phyloP scores from a whole-genome alignment of 495 filamentous ascomycete species.

The Astrocystis sublimbata region DNA sequence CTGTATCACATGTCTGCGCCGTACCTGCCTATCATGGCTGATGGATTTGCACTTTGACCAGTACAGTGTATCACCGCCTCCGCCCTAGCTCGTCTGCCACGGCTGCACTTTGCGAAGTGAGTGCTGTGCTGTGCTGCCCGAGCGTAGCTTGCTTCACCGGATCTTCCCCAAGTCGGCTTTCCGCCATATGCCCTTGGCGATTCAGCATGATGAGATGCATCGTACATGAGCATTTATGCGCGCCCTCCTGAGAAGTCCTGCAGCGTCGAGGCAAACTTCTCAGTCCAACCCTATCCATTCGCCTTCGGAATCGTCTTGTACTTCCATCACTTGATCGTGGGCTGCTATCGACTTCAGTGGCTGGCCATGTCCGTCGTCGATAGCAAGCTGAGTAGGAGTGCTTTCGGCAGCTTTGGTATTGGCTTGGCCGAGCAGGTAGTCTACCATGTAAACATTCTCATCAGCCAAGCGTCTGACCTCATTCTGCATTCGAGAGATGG shows the following conservation, averaged over 20 bases:
- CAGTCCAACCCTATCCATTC: constrained; percentile 60
- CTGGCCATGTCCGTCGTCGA: constrained; percentile 21
- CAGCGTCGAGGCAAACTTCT: not conserved
- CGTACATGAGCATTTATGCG: not conserved
- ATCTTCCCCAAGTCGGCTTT: not conserved
- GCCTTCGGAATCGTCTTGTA: constrained; percentile 40
- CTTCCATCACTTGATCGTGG: constrained; percentile 32
- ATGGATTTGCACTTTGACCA: not conserved
- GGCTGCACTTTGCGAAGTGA: not conserved
- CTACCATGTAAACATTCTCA: constrained; percentile 81
- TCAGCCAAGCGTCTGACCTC: constrained; percentile 76
- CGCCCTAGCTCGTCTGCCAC: not conserved
- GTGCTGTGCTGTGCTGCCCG: not conserved
- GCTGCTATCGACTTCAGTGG: constrained; percentile 28
- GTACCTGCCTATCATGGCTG: no score
- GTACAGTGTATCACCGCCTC: not conserved
- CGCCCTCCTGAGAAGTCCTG: not conserved
- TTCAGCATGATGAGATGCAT: not conserved
- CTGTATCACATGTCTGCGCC: no score
- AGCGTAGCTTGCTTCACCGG: not conserved
- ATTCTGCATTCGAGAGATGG: constrained; percentile 71
- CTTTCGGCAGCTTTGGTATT: constrained; percentile 21
- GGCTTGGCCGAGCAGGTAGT: constrained; percentile 66
- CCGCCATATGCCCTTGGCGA: not conserved
- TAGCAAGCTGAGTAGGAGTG: constrained; percentile 5